phyloP scores from a whole-genome alignment of 768 basidiomycete genomes.

The Suillus weaverae region DNA sequence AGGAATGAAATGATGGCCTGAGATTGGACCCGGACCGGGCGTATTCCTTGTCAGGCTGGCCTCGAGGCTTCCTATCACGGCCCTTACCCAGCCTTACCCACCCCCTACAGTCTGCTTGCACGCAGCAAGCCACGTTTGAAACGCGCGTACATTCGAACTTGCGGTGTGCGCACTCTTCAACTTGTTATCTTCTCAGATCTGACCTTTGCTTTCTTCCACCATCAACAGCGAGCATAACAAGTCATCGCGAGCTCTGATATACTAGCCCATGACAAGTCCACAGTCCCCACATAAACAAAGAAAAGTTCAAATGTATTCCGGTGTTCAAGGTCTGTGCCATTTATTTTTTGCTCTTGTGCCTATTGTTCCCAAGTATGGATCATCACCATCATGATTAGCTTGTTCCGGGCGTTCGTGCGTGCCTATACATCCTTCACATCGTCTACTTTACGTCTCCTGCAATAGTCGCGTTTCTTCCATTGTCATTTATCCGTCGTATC shows the following conservation, averaged over 20 bases:
- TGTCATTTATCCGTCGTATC: not conserved
- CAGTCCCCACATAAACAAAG: constrained; percentile 58
- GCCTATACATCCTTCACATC: constrained; percentile 26
- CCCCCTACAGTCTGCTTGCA: constrained; percentile 52
- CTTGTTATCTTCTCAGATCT: constrained; percentile 32
- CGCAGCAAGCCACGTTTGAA: constrained; percentile 62
- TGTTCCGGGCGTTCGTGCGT: constrained; percentile 12
- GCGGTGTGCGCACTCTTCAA: constrained; percentile 7
- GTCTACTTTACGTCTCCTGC: constrained; percentile 32
- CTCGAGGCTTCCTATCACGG: constrained; percentile 57
- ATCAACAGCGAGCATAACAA: constrained; percentile 21
- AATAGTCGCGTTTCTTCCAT: constrained; percentile 13
- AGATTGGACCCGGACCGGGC: constrained; percentile 14
- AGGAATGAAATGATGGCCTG: not conserved
- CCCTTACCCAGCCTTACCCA: constrained; percentile 45
- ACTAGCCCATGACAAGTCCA: constrained; percentile 49
- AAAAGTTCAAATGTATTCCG: constrained; percentile 49
- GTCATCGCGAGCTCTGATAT: constrained; percentile 22
- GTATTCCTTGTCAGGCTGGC: constrained; percentile 20
- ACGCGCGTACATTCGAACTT: constrained; percentile 44
- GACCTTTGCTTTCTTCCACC: constrained; percentile 32
- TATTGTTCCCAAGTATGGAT: constrained; percentile 9
- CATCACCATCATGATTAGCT: constrained; percentile 17
- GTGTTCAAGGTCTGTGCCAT: constrained; percentile 46
- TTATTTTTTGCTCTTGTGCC: constrained; percentile 22